These are phyloP conservation scores for Auxenochlorella protothecoides DNA, from an alignment of 139 green algal species.

Conservation along the genomic window DNA sequence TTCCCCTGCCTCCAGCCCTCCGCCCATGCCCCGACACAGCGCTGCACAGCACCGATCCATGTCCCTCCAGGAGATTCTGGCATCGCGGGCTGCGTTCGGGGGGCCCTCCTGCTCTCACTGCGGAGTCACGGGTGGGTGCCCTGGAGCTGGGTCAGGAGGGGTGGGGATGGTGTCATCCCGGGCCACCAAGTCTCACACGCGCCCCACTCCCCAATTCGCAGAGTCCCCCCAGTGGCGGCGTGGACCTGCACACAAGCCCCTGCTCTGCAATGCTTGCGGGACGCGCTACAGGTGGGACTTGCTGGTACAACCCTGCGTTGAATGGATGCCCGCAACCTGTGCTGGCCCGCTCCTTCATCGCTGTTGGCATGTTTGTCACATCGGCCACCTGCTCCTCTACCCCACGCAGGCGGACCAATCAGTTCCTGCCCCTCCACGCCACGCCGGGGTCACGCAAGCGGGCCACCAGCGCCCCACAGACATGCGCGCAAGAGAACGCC, in stretches of 20 bases:
- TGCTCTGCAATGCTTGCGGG: slow-evolving; percentile 67
- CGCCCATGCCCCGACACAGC: background rate
- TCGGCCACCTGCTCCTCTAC: background rate
- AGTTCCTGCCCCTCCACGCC: background rate
- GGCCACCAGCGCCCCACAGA: background rate
- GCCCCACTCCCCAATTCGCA: background rate
- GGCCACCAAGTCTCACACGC: background rate
- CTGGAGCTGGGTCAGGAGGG: background rate
- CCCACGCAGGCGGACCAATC: slow-evolving; percentile 17
- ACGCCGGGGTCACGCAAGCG: background rate
- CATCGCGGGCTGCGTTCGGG: background rate
- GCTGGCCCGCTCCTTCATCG: background rate
- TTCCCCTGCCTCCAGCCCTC: background rate
- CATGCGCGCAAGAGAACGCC: background rate
- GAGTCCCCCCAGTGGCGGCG: slow-evolving; percentile 42
- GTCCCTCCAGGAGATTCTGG: slow-evolving; percentile 10
- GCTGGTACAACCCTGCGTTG: background rate
- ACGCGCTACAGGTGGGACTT: slow-evolving; percentile 33
- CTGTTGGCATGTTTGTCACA: too few species aligned
- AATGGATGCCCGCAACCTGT: background rate
- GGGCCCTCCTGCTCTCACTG: slow-evolving; percentile 14
- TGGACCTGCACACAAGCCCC: slow-evolving; percentile 44
- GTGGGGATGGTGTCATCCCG: background rate
- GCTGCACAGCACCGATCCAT: background rate
- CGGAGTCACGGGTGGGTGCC: slow-evolving; percentile 12